Evolutionary conservation across 805 yeast genomes (phyloP).

Genomic region (Metschnikowia lochheadii): DNA sequence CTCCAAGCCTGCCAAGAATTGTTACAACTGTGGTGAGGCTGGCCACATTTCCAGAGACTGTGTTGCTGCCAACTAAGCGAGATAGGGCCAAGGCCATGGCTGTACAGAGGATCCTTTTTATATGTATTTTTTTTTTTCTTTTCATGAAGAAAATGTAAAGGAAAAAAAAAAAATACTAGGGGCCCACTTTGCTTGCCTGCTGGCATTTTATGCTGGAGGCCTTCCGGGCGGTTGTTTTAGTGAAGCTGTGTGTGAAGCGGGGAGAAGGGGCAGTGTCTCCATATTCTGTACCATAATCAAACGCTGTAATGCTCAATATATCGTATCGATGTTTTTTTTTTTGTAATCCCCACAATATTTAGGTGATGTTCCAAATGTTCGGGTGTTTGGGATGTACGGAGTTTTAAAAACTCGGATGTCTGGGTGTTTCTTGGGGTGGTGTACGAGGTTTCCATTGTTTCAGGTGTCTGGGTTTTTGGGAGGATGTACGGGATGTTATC

Average conservation of each 20-base stretch:
- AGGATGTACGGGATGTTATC: no score
- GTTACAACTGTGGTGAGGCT: conserved; percentile 70
- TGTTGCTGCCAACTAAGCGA: conserved; percentile 19
- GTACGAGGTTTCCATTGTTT: background rate
- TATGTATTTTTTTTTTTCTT: no score
- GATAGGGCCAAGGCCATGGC: background rate
- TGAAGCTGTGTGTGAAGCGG: conserved; percentile 13
- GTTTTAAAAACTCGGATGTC: no score
- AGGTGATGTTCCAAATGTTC: no score
- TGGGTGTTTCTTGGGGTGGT: no score
- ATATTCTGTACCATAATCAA: conserved; percentile 15
- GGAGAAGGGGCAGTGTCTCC: conserved; percentile 14
- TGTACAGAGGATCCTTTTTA: no score
- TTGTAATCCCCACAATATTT: conserved; percentile 8
- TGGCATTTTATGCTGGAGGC: background rate
- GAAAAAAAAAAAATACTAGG: background rate
- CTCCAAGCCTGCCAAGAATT: conserved; percentile 47
- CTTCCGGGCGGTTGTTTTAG: conserved; percentile 4
- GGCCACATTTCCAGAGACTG: conserved; percentile 91
- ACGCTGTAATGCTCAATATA: conserved; percentile 18
- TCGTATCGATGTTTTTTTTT: conserved; percentile 5
- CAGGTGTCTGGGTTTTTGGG: background rate
- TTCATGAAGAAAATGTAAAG: no score
- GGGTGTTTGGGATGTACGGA: no score
- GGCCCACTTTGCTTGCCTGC: background rate